Conservation (phyloP, 441 rosid genomes). For the Hura crepitans region DNA sequence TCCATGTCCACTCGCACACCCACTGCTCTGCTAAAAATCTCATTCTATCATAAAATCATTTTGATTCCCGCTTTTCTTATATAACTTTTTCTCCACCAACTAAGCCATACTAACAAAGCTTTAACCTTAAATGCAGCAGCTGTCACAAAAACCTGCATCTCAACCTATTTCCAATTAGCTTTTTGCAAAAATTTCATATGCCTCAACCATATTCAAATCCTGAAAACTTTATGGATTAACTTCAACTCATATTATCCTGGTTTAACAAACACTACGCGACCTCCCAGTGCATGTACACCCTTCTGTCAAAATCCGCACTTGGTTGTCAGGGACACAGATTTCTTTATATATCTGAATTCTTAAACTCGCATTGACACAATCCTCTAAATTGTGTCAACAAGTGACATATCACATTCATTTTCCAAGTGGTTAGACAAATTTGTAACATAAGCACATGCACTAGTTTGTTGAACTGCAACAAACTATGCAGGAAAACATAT, state of each 20-base stretch:
- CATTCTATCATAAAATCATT: background rate
- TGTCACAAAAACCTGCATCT: background rate
- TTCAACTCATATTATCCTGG: background rate
- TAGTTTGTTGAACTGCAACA: background rate
- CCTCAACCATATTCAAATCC: background rate
- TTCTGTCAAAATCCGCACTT: background rate
- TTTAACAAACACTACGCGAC: background rate
- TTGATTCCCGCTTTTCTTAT: background rate
- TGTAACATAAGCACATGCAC: no score
- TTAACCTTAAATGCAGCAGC: slow-evolving; percentile 3
- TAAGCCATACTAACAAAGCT: background rate
- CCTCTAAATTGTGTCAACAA: background rate
- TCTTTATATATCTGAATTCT: background rate
- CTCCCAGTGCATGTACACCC: background rate
- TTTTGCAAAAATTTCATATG: background rate
- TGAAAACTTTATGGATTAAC: background rate
- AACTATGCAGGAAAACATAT: background rate
- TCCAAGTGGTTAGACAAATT: background rate
- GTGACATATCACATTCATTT: background rate
- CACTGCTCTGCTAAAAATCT: background rate
- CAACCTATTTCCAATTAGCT: background rate
- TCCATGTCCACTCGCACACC: background rate
- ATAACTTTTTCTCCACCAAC: background rate
- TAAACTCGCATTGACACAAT: background rate
- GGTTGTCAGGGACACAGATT: no score